These are phyloP conservation scores for Pseudocercospora fuligena DNA, from an alignment of 2,329 filamentous ascomycete species.

Conservation along the genomic window DNA sequence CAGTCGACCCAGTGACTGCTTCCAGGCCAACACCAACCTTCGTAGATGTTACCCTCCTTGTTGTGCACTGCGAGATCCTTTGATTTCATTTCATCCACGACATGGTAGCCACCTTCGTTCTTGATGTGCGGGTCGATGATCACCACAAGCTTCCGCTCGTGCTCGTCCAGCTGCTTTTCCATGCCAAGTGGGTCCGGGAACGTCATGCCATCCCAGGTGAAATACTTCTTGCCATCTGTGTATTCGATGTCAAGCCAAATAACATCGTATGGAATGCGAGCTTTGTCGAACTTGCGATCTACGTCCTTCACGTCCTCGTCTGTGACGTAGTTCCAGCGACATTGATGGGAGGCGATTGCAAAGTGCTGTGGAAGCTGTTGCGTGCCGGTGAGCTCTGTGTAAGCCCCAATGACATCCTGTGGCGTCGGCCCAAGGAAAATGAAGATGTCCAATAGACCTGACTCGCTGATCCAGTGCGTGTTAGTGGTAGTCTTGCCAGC, in stretches of 20 bases:
- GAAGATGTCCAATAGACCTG: slow-evolving; percentile 87
- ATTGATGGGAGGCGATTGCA: slow-evolving; percentile 92
- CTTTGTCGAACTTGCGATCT: slow-evolving; percentile 93
- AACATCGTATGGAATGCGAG: slow-evolving; percentile 94
- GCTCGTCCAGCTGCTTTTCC: slow-evolving; percentile 82
- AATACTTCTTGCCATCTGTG: slow-evolving; percentile 95
- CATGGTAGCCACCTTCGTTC: slow-evolving; percentile 76
- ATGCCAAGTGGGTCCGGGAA: slow-evolving; percentile 86
- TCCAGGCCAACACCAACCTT: slow-evolving; percentile 99
- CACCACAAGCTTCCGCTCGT: slow-evolving; percentile 85
- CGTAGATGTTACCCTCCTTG: slow-evolving; percentile 86
- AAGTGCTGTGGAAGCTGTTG: slow-evolving; percentile 92
- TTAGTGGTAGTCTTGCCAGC: slow-evolving; percentile 74
- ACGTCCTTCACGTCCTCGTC: slow-evolving; percentile 97
- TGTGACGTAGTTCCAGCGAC: slow-evolving; percentile 97
- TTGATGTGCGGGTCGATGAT: slow-evolving; percentile 99
- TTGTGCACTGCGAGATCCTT: slow-evolving; percentile 85
- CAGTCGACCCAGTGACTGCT: slow-evolving; percentile 95
- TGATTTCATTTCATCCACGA: slow-evolving; percentile 80
- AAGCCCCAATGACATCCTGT: slow-evolving; percentile 77
- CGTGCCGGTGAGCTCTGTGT: slow-evolving; percentile 88
- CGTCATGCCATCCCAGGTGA: slow-evolving; percentile 90
- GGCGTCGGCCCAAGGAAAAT: slow-evolving; percentile 91
- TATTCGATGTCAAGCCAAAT: slow-evolving; percentile 99
- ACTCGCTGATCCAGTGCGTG: slow-evolving; percentile 97